A percentile compares a stretch with the other conserved stretches of the same genome.
Conservation (phyloP, 1,284 basidiomycete genomes). For the Trametes hirsuta region DNA sequence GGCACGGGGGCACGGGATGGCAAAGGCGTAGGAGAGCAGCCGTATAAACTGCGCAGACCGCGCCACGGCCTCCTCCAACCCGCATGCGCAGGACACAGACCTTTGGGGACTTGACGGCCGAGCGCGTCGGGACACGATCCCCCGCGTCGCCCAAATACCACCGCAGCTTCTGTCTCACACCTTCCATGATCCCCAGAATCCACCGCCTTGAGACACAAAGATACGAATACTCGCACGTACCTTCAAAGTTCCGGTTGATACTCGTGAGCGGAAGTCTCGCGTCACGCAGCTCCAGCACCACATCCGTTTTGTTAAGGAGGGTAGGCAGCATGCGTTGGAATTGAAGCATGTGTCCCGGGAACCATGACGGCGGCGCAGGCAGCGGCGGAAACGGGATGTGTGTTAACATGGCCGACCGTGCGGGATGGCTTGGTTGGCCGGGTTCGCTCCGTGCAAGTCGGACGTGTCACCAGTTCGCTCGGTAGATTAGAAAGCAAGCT, state of each 20-base stretch:
- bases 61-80: too few species aligned
- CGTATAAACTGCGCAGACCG: too few species aligned
- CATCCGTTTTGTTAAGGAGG: constrained; percentile 80
- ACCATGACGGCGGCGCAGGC: constrained; percentile 90
- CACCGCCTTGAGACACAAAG: background rate
- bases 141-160: too few species aligned
- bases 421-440: background rate
- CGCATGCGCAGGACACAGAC: too few species aligned
- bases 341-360: constrained; percentile 95
- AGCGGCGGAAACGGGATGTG: constrained; percentile 58
- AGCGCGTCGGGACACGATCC: too few species aligned
- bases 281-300: constrained; percentile 95
- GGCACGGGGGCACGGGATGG: too few species aligned
- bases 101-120: too few species aligned
- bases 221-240: constrained; percentile 37
- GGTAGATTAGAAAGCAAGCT: too few species aligned
- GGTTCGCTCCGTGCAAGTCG: background rate
- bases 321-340: constrained; percentile 81
- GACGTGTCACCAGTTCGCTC: background rate
- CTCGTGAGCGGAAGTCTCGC: constrained; percentile 91
- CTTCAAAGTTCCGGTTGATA: constrained; percentile 90
- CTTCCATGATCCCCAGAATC: background rate
- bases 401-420: constrained; percentile 38
- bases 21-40: too few species aligned
- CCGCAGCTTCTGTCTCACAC: too few species aligned